Evolutionary conservation across 2,329 filamentous ascomycete genomes (phyloP).

Genomic region (Penicillium freii): DNA sequence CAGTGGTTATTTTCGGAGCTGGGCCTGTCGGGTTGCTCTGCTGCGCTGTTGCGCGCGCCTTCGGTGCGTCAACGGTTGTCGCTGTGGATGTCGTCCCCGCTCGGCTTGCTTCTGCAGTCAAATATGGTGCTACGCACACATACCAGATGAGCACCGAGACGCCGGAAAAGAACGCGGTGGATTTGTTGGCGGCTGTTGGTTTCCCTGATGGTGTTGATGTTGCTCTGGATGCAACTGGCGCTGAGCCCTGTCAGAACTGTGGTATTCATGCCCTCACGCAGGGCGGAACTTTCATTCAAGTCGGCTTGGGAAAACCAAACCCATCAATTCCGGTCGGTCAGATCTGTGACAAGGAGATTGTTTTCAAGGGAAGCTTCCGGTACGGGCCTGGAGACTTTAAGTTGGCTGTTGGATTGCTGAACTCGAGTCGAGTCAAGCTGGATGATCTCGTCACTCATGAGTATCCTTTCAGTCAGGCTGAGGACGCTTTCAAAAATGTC

Average conservation of each 20-base stretch:
- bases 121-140: slow-evolving; percentile 55
- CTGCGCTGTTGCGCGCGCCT: slow-evolving; percentile 74
- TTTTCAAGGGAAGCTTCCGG: slow-evolving; percentile 77
- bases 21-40: slow-evolving; percentile 82
- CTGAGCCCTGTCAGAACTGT: slow-evolving; percentile 70
- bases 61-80: slow-evolving; percentile 74
- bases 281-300: slow-evolving; percentile 74
- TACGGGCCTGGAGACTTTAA: slow-evolving; percentile 83
- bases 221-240: slow-evolving; percentile 74
- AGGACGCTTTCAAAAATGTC: slow-evolving; percentile 79
- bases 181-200: slow-evolving; percentile 59
- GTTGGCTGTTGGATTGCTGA: slow-evolving; percentile 66
- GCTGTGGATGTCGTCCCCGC: slow-evolving; percentile 66
- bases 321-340: slow-evolving; percentile 68
- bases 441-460: slow-evolving; percentile 73
- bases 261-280: slow-evolving; percentile 64
- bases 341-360: slow-evolving; percentile 81
- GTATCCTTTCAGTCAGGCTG: slow-evolving; percentile 73
- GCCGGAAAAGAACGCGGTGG: slow-evolving; percentile 68
- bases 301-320: slow-evolving; percentile 79
- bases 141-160: slow-evolving; percentile 60
- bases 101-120: slow-evolving; percentile 70
- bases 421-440: slow-evolving; percentile 63
- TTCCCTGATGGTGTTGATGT: slow-evolving; percentile 66
- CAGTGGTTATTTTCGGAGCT: slow-evolving; percentile 77